Percentiles rank a stretch among this genome's conserved stretches.
Evolutionary conservation across 805 yeast genomes (phyloP).

Genomic region (Candida sonorensis): DNA sequence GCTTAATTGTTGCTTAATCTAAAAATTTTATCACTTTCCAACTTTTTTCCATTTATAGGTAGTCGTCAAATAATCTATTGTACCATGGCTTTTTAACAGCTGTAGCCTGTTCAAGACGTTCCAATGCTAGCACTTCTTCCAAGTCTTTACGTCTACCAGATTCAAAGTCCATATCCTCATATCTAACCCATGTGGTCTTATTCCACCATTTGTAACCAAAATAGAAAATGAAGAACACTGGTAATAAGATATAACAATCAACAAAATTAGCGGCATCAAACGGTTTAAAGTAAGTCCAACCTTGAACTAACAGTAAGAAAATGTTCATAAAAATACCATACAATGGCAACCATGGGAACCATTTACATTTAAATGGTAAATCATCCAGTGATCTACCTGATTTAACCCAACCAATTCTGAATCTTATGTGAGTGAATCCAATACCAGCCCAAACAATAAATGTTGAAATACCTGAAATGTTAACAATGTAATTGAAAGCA

Average conservation of each 20-base stretch:
- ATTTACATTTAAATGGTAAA: constrained; percentile 44
- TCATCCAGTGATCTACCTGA: constrained; percentile 39
- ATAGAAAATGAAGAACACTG: constrained; percentile 42
- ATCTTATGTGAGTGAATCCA: constrained; percentile 48
- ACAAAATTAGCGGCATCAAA: constrained; percentile 48
- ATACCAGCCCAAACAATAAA: constrained; percentile 65
- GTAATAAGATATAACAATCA: constrained; percentile 59
- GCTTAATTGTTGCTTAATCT: no score
- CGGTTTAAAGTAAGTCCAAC: constrained; percentile 59
- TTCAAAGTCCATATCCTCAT: constrained; percentile 41
- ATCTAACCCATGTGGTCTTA: constrained; percentile 26
- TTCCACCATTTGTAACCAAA: constrained; percentile 15
- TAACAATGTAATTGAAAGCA: constrained; percentile 56
- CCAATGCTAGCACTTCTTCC: constrained; percentile 12
- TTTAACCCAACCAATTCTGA: constrained; percentile 40
- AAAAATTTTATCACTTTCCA: no score
- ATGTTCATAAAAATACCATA: constrained; percentile 43
- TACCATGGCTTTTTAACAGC: not conserved
- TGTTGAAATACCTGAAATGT: constrained; percentile 59
- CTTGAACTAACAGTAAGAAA: constrained; percentile 54
- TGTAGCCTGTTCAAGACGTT: not conserved
- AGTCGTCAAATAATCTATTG: not conserved
- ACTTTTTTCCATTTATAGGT: no score
- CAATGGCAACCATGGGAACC: constrained; percentile 46
- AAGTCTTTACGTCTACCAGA: constrained; percentile 39